Percentiles rank a stretch among this genome's conserved stretches.
Conservation (phyloP, 345 rosid genomes). For the Salix arbutifolia region DNA sequence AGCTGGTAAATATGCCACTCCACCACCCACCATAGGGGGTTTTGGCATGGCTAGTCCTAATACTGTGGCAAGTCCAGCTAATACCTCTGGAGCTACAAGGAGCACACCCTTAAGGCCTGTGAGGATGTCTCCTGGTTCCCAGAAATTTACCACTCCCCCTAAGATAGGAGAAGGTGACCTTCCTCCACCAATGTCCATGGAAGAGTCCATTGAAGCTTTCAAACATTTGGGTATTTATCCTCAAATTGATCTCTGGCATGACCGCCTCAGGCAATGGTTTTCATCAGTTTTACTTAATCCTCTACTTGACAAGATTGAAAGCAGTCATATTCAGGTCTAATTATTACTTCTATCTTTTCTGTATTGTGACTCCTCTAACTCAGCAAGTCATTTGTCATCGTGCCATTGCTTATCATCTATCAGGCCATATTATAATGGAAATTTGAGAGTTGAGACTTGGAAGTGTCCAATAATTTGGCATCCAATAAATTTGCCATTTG, state of each 20-base stretch:
- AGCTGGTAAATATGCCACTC: constrained; percentile 67
- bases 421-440: not conserved
- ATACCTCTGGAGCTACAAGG: constrained; percentile 75
- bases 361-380: not conserved
- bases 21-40: constrained; percentile 65
- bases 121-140: constrained; percentile 96
- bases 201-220: constrained; percentile 82
- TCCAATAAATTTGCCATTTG: not conserved
- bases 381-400: not conserved
- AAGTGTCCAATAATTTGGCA: not conserved
- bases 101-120: constrained; percentile 86
- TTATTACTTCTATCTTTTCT: not conserved
- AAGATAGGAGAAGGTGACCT: constrained; percentile 95
- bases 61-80: constrained; percentile 63
- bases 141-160: constrained; percentile 88
- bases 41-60: constrained; percentile 66
- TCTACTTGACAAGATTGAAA: constrained; percentile 69
- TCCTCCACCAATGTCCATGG: constrained; percentile 86
- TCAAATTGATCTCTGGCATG: constrained; percentile 88
- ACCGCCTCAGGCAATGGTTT: constrained; percentile 90
- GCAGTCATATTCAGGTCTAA: constrained; percentile 79
- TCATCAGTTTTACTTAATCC: constrained; percentile 76
- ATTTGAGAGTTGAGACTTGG: not conserved
- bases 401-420: not conserved
- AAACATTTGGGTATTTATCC: constrained; percentile 77